These are phyloP conservation scores for Annulohypoxylon stygium DNA, from an alignment of 495 filamentous ascomycete species.

Conservation along the genomic window DNA sequence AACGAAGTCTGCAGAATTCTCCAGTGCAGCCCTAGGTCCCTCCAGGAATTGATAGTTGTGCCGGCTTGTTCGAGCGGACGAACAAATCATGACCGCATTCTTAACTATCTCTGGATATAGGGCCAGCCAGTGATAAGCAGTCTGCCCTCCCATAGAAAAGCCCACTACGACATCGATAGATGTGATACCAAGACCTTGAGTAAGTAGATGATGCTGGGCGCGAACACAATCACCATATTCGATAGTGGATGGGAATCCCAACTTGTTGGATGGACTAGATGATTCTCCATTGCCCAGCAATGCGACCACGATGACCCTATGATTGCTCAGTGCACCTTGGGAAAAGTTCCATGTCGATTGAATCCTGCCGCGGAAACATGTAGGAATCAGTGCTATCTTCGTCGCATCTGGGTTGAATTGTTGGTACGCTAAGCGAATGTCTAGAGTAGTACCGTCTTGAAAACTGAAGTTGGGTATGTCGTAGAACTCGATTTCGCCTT, in stretches of 20 bases:
- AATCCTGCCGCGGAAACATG: slow-evolving; percentile 64
- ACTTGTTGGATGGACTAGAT: slow-evolving; percentile 53
- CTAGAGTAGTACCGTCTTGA: slow-evolving; percentile 47
- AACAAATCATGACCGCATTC: slow-evolving; percentile 56
- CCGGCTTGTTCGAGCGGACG: slow-evolving; percentile 56
- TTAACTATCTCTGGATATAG: slow-evolving; percentile 59
- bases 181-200: slow-evolving; percentile 45
- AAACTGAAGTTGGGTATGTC: slow-evolving; percentile 58
- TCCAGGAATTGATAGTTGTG: slow-evolving; percentile 65
- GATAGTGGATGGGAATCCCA: slow-evolving; percentile 46
- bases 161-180: slow-evolving; percentile 55
- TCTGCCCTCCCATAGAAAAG: slow-evolving; percentile 65
- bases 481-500: slow-evolving; percentile 50
- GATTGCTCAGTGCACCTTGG: slow-evolving; percentile 43
- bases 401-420: slow-evolving; percentile 55
- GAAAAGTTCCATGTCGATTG: slow-evolving; percentile 58
- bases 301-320: slow-evolving; percentile 56
- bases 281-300: slow-evolving; percentile 57
- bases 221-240: slow-evolving; percentile 55
- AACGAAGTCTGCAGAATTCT: slow-evolving; percentile 57
- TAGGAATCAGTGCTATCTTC: slow-evolving; percentile 60
- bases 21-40: slow-evolving; percentile 60
- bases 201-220: slow-evolving; percentile 51
- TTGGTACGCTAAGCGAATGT: slow-evolving; percentile 59
- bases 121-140: slow-evolving; percentile 61